Evolutionary conservation across 2,329 filamentous ascomycete genomes (phyloP).

Genomic region (Paecilomyces dactylethromorphus): DNA sequence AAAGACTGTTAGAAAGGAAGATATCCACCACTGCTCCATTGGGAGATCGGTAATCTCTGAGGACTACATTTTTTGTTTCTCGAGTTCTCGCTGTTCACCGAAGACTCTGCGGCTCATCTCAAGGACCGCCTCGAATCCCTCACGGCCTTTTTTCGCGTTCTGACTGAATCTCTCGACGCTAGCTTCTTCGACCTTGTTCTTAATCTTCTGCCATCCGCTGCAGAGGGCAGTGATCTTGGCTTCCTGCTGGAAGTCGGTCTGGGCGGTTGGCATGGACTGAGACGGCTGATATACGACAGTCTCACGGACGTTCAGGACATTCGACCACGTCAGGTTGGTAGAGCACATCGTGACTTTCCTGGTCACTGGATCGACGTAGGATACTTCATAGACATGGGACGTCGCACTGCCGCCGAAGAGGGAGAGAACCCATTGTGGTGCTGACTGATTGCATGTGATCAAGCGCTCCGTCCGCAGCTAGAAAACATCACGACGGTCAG

Average conservation of each 20-base stretch:
- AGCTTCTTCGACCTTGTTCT: slow-evolving; percentile 90
- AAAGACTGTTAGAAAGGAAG: slow-evolving; percentile 2
- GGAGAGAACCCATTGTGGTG: slow-evolving; percentile 56
- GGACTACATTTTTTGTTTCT: slow-evolving; percentile 37
- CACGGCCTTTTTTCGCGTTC: slow-evolving; percentile 82
- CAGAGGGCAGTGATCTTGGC: slow-evolving; percentile 91
- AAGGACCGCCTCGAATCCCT: slow-evolving; percentile 91
- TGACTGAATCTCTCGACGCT: slow-evolving; percentile 84
- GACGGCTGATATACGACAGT: slow-evolving; percentile 78
- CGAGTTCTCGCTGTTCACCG: slow-evolving; percentile 72
- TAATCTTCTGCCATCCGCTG: slow-evolving; percentile 95
- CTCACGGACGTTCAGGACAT: slow-evolving; percentile 86
- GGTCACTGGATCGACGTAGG: slow-evolving; percentile 76
- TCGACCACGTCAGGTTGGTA: slow-evolving; percentile 87
- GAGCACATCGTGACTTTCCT: slow-evolving; percentile 96
- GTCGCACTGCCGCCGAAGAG: slow-evolving; percentile 74
- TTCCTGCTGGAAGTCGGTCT: slow-evolving; percentile 79
- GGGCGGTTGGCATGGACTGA: slow-evolving; percentile 41
- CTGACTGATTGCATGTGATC: slow-evolving; percentile 45
- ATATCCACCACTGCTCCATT: slow-evolving; percentile 3
- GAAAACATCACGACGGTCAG: slow-evolving; percentile 7
- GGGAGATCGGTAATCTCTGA: slow-evolving; percentile 6
- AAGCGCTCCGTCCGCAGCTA: slow-evolving; percentile 65
- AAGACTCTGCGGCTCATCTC: slow-evolving; percentile 91
- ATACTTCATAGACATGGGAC: slow-evolving; percentile 89